phyloP scores from a whole-genome alignment of 441 rosid species.

The Macaranga tanarius region DNA sequence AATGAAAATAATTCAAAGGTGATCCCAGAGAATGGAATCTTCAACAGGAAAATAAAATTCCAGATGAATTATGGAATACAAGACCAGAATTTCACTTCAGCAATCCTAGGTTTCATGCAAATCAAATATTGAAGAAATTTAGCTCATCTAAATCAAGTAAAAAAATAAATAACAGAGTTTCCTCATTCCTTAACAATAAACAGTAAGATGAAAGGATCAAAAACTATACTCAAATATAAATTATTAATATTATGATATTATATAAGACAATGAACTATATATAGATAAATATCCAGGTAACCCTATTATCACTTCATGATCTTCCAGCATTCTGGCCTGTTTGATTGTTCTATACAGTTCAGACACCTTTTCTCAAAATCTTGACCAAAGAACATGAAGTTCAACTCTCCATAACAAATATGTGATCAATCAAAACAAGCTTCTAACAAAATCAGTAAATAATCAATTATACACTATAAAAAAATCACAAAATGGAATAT shows the following conservation, averaged over 20 bases:
- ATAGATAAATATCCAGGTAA: not conserved
- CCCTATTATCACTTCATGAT: not conserved
- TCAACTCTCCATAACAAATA: not conserved
- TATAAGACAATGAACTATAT: not conserved
- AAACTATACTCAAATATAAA: not conserved
- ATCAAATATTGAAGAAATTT: not conserved
- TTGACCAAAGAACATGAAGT: not conserved
- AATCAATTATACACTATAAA: not conserved
- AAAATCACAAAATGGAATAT: conserved; percentile 20
- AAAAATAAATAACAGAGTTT: conserved; percentile 3
- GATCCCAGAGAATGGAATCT: not conserved
- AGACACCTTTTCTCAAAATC: not conserved
- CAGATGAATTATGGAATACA: not conserved
- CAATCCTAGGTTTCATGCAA: not conserved
- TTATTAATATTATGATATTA: not conserved
- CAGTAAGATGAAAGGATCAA: not conserved
- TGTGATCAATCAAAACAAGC: not conserved
- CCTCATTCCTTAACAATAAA: not conserved
- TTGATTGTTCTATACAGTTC: not conserved
- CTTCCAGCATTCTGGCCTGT: not conserved
- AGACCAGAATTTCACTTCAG: not conserved
- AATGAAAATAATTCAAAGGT: not conserved
- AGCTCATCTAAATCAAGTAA: not conserved
- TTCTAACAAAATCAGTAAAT: not conserved
- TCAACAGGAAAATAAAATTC: not conserved